Conservation (phyloP, 116 monocot species). For the Dioscorea cayenensis region DNA sequence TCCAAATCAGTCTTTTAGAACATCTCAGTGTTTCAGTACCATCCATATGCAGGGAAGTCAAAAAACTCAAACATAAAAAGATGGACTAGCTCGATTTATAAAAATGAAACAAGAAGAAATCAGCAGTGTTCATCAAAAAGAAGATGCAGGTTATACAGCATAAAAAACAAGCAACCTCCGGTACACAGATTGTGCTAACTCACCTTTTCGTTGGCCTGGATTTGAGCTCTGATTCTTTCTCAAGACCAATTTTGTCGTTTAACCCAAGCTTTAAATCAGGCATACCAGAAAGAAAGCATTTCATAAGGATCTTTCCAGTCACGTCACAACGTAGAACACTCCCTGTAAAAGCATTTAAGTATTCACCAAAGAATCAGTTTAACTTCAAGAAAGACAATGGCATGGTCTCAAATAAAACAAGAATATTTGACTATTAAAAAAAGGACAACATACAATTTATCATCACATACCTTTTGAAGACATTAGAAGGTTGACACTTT, state of each 20-base stretch:
- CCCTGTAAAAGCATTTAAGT: conserved; percentile 35
- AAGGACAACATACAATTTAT: not conserved
- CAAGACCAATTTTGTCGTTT: conserved; percentile 99
- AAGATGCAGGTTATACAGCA: too few species aligned
- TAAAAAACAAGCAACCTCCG: too few species aligned
- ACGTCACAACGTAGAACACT: conserved; percentile 97
- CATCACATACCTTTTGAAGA: conserved; percentile 78
- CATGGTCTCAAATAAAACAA: not conserved
- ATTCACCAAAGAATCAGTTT: not conserved
- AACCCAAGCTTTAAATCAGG: conserved; percentile 94
- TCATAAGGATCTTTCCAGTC: conserved; percentile 99
- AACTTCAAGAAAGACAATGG: not conserved
- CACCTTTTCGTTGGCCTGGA: conserved; percentile 91
- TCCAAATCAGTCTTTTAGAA: too few species aligned
- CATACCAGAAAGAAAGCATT: conserved; percentile 99
- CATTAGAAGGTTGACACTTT: conserved; percentile 99
- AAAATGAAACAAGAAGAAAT: too few species aligned
- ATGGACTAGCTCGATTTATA: too few species aligned
- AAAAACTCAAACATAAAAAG: too few species aligned
- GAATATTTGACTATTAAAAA: not conserved
- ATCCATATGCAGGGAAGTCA: too few species aligned
- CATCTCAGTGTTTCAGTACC: too few species aligned
- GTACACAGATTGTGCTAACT: too few species aligned
- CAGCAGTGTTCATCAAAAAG: too few species aligned
- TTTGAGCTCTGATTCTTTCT: conserved; percentile 94